Evolutionary conservation across 2,329 filamentous ascomycete species (phyloP), one percentile per base, ranked within the genome.

Genomic region (Curvularia hawaiiensis): DNA sequence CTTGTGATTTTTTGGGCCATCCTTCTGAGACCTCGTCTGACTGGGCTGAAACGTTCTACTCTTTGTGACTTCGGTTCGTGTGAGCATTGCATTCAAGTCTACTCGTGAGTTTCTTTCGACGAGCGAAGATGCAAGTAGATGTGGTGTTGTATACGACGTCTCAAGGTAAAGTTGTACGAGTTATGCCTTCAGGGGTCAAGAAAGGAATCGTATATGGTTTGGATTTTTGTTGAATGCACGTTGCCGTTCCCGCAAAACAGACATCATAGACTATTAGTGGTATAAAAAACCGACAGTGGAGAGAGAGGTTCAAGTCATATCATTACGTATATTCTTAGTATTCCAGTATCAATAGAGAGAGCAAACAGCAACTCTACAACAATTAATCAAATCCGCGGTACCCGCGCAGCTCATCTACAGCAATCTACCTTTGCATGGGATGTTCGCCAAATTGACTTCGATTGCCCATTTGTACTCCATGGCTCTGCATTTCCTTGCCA

Each of bases 401-500:
- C 18, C 35, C 18, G 35, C 8, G 14, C 14, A 38, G 2, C 35
- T 8, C 14, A 16, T n/a, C 16, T 6, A 31, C 10, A 20, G 33
- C 4, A 28, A 14, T 22, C 58, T 39, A 62, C 7, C 55, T 50
- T 10, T 43, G 39, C 20, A 60, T 53, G 2, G 62, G 57, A 50
- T 61, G 60, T 1, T 48, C 10, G 4, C 54, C 46, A 14, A 65
- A 68, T 22, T 66, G 65, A 38, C 62, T 64, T 20, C 45, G 45
- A 26, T 66, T 48, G 0, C 64, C 64, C 26, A 65, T 61, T 9
- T 54, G 22, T n/a, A 63, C 58, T 11, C 64, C 60, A 47, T 59
- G 53, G 1, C 51, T 49, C 35, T 65, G 64, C 59, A 62, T 49
- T 11, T 49, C 20, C 30, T 41, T 56, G 8, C 56, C 62, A n/a